Conservation (phyloP, 306 rosid species). For the Trifolium pratense region DNA sequence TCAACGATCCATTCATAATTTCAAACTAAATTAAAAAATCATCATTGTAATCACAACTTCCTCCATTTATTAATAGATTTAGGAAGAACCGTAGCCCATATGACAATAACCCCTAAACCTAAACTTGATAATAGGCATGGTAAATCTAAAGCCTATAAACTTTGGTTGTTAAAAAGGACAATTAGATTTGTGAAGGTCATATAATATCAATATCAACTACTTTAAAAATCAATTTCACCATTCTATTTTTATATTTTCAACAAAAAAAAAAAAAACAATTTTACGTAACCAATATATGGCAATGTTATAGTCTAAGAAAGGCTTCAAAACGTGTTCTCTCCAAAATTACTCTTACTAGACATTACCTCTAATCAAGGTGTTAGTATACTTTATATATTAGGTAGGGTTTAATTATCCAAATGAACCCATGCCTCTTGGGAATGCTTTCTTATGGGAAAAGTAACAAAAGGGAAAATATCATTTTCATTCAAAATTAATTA, state of each 20-base stretch:
- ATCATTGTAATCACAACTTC: slow-evolving; percentile 42
- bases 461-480: background rate
- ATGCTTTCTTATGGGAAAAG: slow-evolving; percentile 40
- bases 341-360: slow-evolving; percentile 36
- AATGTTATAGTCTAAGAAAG: slow-evolving; percentile 10
- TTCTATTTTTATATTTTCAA: slow-evolving; percentile 16
- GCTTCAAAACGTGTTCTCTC: slow-evolving; percentile 40
- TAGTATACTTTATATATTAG: slow-evolving; percentile 26
- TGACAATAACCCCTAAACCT: slow-evolving; percentile 40
- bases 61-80: slow-evolving; percentile 6
- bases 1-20: slow-evolving; percentile 23
- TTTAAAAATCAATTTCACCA: slow-evolving; percentile 28
- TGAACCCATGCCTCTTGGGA: slow-evolving; percentile 40
- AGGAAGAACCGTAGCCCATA: slow-evolving; percentile 28
- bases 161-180: slow-evolving; percentile 30
- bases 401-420: slow-evolving; percentile 32
- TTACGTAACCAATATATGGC: slow-evolving; percentile 34
- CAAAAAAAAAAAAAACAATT: background rate
- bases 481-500: slow-evolving; percentile 31
- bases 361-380: slow-evolving; percentile 24
- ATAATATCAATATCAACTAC: slow-evolving; percentile 21
- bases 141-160: slow-evolving; percentile 32
- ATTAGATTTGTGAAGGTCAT: slow-evolving; percentile 22
- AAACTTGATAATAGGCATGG: slow-evolving; percentile 33
- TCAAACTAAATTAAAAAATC: slow-evolving; percentile 19